Percentiles rank a stretch among this genome's conserved stretches.
phyloP scores from a whole-genome alignment of 148 eudicot genomes.

The Persicaria maculosa region DNA sequence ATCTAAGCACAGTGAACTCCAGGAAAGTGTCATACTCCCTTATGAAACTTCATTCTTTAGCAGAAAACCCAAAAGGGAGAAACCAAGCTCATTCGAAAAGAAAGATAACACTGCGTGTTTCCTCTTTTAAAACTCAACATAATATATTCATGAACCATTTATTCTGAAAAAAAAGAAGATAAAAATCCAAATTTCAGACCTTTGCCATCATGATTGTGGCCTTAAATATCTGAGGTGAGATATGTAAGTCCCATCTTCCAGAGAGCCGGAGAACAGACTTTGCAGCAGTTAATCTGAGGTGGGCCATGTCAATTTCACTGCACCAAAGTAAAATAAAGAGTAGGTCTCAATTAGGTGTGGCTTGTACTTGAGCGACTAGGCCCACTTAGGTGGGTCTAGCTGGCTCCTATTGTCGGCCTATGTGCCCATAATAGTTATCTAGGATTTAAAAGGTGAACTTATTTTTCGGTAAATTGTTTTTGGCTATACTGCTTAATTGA shows the following conservation, averaged over 20 bases:
- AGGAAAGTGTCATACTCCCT: not conserved
- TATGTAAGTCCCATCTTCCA: conserved; percentile 81
- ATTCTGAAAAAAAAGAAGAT: not conserved
- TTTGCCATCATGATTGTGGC: conserved; percentile 63
- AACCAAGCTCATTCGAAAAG: not conserved
- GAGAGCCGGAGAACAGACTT: conserved; percentile 82
- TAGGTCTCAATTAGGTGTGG: not conserved
- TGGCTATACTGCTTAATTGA: too few species aligned
- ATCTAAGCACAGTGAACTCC: not conserved
- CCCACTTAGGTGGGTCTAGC: too few species aligned
- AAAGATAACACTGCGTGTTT: not conserved
- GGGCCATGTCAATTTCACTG: conserved; percentile 56
- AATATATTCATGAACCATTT: not conserved
- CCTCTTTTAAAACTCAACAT: not conserved
- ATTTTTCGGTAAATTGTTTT: too few species aligned
- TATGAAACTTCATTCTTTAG: not conserved
- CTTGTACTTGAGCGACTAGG: too few species aligned
- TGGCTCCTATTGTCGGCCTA: too few species aligned
- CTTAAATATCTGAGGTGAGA: conserved; percentile 62
- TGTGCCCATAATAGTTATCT: too few species aligned
- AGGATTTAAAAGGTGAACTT: too few species aligned
- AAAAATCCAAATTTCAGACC: conserved; percentile 31
- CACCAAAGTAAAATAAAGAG: conserved; percentile 7
- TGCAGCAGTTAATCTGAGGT: conserved; percentile 73
- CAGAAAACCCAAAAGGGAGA: not conserved